These are phyloP conservation scores for Leonotis leonurus DNA, from an alignment of 257 asterid genomes.

Conservation along the genomic window DNA sequence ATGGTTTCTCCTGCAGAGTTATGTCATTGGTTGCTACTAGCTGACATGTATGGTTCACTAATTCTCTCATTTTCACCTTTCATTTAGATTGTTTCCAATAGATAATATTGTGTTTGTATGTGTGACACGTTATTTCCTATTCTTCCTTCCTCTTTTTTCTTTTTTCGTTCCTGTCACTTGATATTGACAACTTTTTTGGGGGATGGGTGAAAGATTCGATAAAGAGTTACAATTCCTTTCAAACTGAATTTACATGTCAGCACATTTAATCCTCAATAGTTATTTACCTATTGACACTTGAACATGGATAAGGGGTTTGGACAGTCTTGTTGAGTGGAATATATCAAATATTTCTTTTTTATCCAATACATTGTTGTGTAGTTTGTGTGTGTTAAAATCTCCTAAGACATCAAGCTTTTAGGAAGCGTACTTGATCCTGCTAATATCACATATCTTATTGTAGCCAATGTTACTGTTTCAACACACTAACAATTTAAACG, in stretches of 20 bases:
- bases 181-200: too few species aligned
- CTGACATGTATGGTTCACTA: conserved; percentile 67
- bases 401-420: background rate
- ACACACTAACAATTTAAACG: background rate
- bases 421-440: background rate
- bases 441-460: background rate
- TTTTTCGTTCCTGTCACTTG: background rate
- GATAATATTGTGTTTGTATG: background rate
- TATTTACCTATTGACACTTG: background rate
- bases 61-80: background rate
- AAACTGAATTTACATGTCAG: background rate
- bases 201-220: too few species aligned
- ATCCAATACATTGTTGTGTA: too few species aligned
- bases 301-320: background rate
- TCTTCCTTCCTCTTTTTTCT: background rate
- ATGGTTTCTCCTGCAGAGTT: conserved; percentile 75
- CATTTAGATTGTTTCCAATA: conserved; percentile 1
- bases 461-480: too few species aligned
- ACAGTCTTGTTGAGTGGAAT: background rate
- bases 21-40: conserved; percentile 79
- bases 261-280: background rate
- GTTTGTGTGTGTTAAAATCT: too few species aligned
- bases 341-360: too few species aligned
- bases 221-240: too few species aligned
- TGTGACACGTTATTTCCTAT: background rate